Conservation (phyloP, 2,329 filamentous ascomycete genomes). For the Calonectria montana region DNA sequence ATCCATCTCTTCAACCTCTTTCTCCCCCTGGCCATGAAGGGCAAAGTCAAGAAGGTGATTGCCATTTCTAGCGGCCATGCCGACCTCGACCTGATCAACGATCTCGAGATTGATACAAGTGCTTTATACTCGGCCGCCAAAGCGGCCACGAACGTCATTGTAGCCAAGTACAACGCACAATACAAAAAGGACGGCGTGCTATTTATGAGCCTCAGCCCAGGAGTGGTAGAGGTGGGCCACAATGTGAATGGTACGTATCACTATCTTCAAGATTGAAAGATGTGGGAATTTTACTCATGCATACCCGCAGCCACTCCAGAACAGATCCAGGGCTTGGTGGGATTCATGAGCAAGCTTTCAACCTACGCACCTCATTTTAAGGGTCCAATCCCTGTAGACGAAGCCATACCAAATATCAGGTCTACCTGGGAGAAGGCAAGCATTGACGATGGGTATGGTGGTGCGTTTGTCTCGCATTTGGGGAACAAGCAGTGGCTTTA, state of each 20-base stretch:
- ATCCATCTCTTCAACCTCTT: constrained; percentile 65
- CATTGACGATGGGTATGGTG: constrained; percentile 58
- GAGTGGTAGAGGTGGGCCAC: constrained; percentile 59
- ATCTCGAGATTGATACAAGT: constrained; percentile 48
- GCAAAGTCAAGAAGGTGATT: constrained; percentile 65
- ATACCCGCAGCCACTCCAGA: constrained; percentile 36
- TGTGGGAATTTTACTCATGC: no score
- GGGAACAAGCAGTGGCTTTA: constrained; percentile 66
- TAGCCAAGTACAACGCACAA: constrained; percentile 64
- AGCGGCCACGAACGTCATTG: constrained; percentile 62
- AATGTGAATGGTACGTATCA: no score
- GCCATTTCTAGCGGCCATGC: constrained; percentile 60
- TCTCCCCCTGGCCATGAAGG: constrained; percentile 62
- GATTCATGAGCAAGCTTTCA: constrained; percentile 45
- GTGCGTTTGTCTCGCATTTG: constrained; percentile 64
- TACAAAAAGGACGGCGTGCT: constrained; percentile 62
- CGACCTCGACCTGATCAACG: constrained; percentile 56
- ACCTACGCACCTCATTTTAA: constrained; percentile 54
- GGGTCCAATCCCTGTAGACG: constrained; percentile 46
- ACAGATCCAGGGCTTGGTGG: constrained; percentile 35
- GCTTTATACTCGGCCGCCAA: constrained; percentile 61
- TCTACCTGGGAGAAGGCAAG: constrained; percentile 52
- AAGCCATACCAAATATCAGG: constrained; percentile 48
- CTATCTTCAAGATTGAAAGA: no score
- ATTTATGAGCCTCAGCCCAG: constrained; percentile 63